Evolutionary conservation across 371 early-diverging fungal genomes (phyloP).

Genomic region (Sporodiniella umbellata): DNA sequence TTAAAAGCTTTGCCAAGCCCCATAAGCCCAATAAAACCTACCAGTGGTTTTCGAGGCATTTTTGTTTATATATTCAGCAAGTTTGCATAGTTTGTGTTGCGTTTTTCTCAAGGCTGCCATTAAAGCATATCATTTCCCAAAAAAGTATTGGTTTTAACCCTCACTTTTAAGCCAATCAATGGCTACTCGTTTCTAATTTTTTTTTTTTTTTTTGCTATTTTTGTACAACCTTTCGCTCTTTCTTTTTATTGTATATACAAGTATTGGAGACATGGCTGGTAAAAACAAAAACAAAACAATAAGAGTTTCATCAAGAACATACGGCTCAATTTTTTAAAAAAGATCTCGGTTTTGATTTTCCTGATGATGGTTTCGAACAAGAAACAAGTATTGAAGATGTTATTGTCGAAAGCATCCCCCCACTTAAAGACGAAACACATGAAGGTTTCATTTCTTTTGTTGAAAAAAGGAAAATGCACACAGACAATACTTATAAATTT

Average conservation of each 20-base stretch:
- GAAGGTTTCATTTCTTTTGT: neutral
- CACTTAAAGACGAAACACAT: neutral
- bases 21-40: no score
- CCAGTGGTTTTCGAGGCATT: no score
- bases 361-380: constrained; percentile 36
- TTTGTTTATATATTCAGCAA: no score
- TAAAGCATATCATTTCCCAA: no score
- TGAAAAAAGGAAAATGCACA: neutral
- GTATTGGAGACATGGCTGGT: constrained; percentile 1
- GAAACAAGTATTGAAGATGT: constrained; percentile 1
- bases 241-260: constrained; percentile 4
- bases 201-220: neutral
- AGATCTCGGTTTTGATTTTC: constrained; percentile 51
- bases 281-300: neutral
- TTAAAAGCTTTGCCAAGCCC: no score
- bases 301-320: neutral
- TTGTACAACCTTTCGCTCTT: constrained; percentile 1
- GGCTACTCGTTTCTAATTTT: neutral
- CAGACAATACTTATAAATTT: neutral
- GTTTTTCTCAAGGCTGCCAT: no score
- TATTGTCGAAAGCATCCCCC: neutral
- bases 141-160: no score
- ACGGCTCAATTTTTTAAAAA: neutral
- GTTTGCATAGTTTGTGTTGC: no score
- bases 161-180: neutral